Base-by-base conservation (phyloP, 768 basidiomycete genomes). In the Xerocomellus intermedius region DNA sequence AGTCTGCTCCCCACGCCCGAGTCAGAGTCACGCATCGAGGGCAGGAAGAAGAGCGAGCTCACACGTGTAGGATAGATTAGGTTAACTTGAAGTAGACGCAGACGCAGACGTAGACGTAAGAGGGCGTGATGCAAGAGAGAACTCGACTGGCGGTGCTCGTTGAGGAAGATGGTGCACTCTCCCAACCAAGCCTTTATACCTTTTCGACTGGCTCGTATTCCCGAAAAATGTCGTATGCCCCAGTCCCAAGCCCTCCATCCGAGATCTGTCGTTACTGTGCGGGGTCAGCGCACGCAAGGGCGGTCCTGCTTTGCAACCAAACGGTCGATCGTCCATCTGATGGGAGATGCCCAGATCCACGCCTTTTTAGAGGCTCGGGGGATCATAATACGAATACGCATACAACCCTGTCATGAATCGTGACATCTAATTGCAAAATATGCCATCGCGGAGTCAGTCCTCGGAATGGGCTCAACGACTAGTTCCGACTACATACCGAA, bases 31-130 rank as follows among this genome's bases (percentile, higher is more conserved):
- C 55, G 57, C 48, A 33, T 49, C 33, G 19, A 30, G 14, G 6
- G 12, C 16, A 32, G 2, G n/a, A 17, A 32, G 35, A 35, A 28
- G 12, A 44, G 42, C 17, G 24, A 41, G 39, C 67, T 51, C 45
- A 68, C 67, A 41, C 49, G 56, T 52, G 33, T 59, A 65, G 52
- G 37, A 53, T 63, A 63, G 63, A 68, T 63, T 68, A 65, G n/a
- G 55, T 53, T 43, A 47, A 41, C 21, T 47, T 38, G 48, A 30
- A 38, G 50, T 58, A 63, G 50, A 39, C 4, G 54, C 26, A 45
- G 16, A 16, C 2, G 35, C 5, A 38, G 16, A 17, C 35, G 35
- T 17, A 36, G 35, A 36, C 35, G 35, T 36, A 38, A 38, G 37
- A 38, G n/a, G 37, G 19, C 9, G 33, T 16, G 14, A 14, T 7